These are phyloP conservation scores for Jatropha podagrica DNA, from an alignment of 441 rosid genomes.

Conservation along the genomic window DNA sequence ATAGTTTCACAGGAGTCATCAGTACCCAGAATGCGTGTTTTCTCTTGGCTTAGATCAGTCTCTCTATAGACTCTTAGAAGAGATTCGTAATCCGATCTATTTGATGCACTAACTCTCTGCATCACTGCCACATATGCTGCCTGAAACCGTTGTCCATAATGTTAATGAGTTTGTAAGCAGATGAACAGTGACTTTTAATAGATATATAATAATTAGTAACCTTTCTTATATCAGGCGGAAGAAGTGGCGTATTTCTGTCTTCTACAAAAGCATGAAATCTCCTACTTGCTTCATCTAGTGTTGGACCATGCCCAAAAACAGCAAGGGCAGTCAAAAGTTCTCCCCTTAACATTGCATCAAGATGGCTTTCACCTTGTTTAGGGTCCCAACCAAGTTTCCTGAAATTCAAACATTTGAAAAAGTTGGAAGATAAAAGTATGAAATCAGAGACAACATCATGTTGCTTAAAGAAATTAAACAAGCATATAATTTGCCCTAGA, in stretches of 20 bases:
- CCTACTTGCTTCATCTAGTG: conserved; percentile 62
- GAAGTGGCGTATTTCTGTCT: conserved; percentile 78
- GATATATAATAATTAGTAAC: conserved; percentile 33
- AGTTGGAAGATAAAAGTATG: conserved; percentile 2
- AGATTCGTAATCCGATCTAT: conserved; percentile 72
- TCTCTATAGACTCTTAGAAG: conserved; percentile 83
- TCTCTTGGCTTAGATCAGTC: conserved; percentile 92
- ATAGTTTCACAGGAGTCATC: conserved; percentile 3
- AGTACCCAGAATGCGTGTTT: conserved; percentile 81
- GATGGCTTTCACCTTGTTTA: conserved; percentile 88
- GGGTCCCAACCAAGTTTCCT: conserved; percentile 95
- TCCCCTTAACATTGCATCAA: conserved; percentile 92
- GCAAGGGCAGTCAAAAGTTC: conserved; percentile 84
- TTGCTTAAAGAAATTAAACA: background rate
- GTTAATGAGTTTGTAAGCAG: conserved; percentile 10
- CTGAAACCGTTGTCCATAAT: conserved; percentile 43
- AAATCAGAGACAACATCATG: background rate
- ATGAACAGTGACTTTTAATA: conserved; percentile 4
- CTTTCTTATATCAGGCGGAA: conserved; percentile 89
- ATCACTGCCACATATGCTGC: conserved; percentile 88
- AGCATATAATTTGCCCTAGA: background rate
- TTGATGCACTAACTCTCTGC: conserved; percentile 64
- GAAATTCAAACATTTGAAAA: conserved; percentile 17
- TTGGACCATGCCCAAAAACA: conserved; percentile 62
- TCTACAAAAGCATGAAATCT: conserved; percentile 75